Base-by-base conservation (phyloP, 495 filamentous ascomycete genomes). In the Penicillium canariense region DNA sequence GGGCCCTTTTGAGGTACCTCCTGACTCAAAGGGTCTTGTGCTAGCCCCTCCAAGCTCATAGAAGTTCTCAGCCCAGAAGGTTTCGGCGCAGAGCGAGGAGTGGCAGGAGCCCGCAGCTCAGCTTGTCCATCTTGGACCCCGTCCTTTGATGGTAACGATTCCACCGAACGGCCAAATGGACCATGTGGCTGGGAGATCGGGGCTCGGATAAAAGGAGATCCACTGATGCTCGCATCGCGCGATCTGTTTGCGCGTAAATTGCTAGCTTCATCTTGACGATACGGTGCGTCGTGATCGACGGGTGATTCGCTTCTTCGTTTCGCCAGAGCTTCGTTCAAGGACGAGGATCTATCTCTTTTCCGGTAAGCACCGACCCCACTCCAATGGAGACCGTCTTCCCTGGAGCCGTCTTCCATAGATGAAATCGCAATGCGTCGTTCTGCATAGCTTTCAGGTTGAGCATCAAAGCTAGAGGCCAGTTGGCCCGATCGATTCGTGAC, bases 171-270 rank as follows among this genome's bases (percentile, higher is more conserved):
- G 10, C 68, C 66, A 25, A 72, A 55, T 6, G 65, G 67, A 32
- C 65, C 74, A 15, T 68, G 61, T 23, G 66, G 45, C 31, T 68
- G 66, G n/a, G 59, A 61, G 1, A 58, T 34, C 14, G 71, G 63
- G 8, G 68, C 67, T 39, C 73, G 68, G 35, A 67, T 60, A 39
- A 76, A 76, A n/a, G 73, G 73, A 2, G 73, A 74, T 11, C 73
- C 73, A 54, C 67, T 76, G 47, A 76, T 74, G 30, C 70, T 73
- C 17, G 58, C 68, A 61, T 72, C 66, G 3, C 67, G 68, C 48
- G 73, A 72, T 31, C 48, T 53, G 50, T 63, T 53, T 10, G 60
- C 65, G n/a, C 60, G 60, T 12, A 67, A 20, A 49, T 63, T 68
- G 14, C 51, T 47, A 9, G 44, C 38, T 7, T 61, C 63, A 27